Evolutionary conservation across 2,329 filamentous ascomycete species (phyloP).

Genomic region (Fusarium sp.): DNA sequence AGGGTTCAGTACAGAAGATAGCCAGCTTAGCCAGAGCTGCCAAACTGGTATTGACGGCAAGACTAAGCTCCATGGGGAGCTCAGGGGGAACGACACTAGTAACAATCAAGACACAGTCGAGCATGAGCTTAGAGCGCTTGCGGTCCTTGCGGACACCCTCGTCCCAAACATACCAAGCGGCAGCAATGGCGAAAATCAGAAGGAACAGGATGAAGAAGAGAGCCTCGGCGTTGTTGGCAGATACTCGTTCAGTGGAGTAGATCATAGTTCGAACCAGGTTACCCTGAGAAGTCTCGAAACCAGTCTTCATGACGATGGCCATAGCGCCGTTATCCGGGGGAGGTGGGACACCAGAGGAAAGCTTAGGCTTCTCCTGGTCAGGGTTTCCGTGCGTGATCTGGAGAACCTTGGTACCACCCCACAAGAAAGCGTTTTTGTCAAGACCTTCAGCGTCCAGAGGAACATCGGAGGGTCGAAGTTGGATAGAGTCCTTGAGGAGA

Average conservation of each 20-base stretch:
- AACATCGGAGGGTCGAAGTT: conserved; percentile 84
- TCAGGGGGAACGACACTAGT: conserved; percentile 99
- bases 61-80: conserved; percentile 94
- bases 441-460: conserved; percentile 85
- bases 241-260: conserved; percentile 97
- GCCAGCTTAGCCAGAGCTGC: conserved; percentile 93
- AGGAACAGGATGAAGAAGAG: conserved; percentile 98
- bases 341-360: conserved; percentile 78
- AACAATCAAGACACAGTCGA: conserved; percentile 97
- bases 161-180: conserved; percentile 99
- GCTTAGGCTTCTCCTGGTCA: conserved; percentile 75
- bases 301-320: conserved; percentile 94
- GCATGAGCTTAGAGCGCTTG: conserved; percentile 94
- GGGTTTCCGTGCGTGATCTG: conserved; percentile 89
- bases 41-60: conserved; percentile 97
- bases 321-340: conserved; percentile 93
- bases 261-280: conserved; percentile 99
- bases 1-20: conserved; percentile 98
- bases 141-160: conserved; percentile 94
- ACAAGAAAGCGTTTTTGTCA: conserved; percentile 96
- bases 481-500: conserved; percentile 93
- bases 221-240: conserved; percentile 96
- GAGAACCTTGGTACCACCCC: conserved; percentile 96
- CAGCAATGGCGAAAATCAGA: conserved; percentile 92
- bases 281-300: conserved; percentile 97